Base-by-base conservation (phyloP, 2,329 filamentous ascomycete genomes). In the Hymenoscyphus fraxineus region DNA sequence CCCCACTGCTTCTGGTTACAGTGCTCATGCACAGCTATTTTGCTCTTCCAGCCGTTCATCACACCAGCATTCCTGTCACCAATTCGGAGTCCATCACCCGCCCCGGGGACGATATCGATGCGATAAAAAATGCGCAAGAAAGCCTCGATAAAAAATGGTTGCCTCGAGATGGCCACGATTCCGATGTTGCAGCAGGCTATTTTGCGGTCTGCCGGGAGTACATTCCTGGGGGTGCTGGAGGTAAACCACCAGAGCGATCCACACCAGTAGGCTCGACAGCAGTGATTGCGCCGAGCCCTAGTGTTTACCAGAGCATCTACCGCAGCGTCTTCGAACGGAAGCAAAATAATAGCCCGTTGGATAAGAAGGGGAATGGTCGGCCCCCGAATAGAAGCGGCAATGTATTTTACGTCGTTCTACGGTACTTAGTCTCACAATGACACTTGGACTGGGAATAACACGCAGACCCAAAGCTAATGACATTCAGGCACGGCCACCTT, bases 301-400 rank as follows among this genome's bases (percentile, higher is more conserved):
- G 94, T 76, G 94, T 99, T 44, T 98, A 98, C 77, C 95, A 98
- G 83, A 90, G 90, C 76, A 97, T 99, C 92, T 99, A 99, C 78
- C 84, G 93, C 75, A 97, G 91, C 76, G 89, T 99, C 67, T 98
- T 99, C 75, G 93, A 97, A 72, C 86, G 94, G 73, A 93, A 89
- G 73, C 71, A 86, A 81, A 70, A 60, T 22, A 69, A 71, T 40
- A 72, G 70, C 56, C 74, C 73, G 68, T 67, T 75, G 47, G 74
- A 76, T 58, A 75, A 72, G 56, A 75, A 74, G 65, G 69, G 71
- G 38, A 69, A 47, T 61, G 73, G 69, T n/a, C 73, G 70, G 54
- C 67, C 73, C 54, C 72, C 76, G 62, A 87, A 82, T 75, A 84
- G 81, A 70, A 90, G 90, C 2, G 88, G 91, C 62, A 97, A 97